phyloP scores from a whole-genome alignment of 495 filamentous ascomycete genomes.

The Friedmanniomyces endolithicus region DNA sequence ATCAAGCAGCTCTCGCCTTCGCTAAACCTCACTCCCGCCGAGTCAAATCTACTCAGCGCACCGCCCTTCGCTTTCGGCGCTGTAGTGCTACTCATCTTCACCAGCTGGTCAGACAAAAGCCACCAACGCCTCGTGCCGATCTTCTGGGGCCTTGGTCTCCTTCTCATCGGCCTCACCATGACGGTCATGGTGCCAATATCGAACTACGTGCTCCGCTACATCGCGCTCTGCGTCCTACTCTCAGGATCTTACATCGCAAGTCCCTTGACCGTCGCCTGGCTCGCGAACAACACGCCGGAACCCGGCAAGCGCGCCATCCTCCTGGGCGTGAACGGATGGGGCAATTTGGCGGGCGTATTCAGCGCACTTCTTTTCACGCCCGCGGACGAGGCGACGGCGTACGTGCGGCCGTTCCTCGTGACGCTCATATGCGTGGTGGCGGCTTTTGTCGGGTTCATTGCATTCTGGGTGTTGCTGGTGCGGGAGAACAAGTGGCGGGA shows the following conservation, averaged over 20 bases:
- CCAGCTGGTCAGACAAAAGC: slow-evolving; percentile 36
- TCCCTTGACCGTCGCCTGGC: slow-evolving; percentile 46
- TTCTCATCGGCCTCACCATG: slow-evolving; percentile 35
- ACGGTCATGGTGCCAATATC: slow-evolving; percentile 31
- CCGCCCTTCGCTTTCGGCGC: slow-evolving; percentile 44
- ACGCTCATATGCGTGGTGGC: slow-evolving; percentile 34
- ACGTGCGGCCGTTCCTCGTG: slow-evolving; percentile 32
- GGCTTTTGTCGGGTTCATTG: slow-evolving; percentile 34
- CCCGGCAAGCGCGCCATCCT: slow-evolving; percentile 43
- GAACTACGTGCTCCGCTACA: slow-evolving; percentile 32
- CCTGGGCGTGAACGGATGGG: slow-evolving; percentile 49
- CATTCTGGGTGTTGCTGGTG: slow-evolving; percentile 23
- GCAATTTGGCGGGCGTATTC: slow-evolving; percentile 45
- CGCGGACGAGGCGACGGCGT: slow-evolving; percentile 27
- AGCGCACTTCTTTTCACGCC: slow-evolving; percentile 37
- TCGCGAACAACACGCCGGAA: slow-evolving; percentile 41
- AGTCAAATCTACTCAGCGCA: slow-evolving; percentile 44
- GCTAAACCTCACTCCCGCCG: slow-evolving; percentile 27
- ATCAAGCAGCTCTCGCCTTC: slow-evolving; percentile 22
- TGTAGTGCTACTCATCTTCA: slow-evolving; percentile 35
- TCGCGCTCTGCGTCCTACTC: slow-evolving; percentile 42
- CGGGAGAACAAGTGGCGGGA: slow-evolving; percentile 30
- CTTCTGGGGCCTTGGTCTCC: slow-evolving; percentile 35
- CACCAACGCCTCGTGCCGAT: slow-evolving; percentile 40
- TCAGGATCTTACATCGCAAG: slow-evolving; percentile 42